Conservation (phyloP, 2,329 filamentous ascomycete species). For the Cadophora sp. region DNA sequence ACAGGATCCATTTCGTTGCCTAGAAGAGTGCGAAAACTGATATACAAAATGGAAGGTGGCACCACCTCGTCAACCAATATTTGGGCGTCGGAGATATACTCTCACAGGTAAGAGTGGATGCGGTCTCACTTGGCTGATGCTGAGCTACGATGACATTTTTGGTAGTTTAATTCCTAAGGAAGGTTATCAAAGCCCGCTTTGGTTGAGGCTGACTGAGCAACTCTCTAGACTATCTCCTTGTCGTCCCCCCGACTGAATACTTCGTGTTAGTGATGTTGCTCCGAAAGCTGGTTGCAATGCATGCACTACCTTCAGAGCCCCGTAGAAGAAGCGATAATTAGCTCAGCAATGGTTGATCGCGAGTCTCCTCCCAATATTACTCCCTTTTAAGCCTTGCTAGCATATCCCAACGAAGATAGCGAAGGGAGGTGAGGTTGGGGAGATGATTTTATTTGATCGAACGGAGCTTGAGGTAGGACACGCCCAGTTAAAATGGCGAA, state of each 20-base stretch:
- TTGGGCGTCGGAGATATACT: too few species aligned
- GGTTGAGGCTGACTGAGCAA: too few species aligned
- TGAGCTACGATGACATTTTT: too few species aligned
- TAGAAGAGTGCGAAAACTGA: conserved; percentile 24
- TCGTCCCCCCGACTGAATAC: conserved; percentile 6
- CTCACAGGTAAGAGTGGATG: too few species aligned
- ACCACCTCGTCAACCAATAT: conserved; percentile 3
- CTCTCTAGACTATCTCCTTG: too few species aligned
- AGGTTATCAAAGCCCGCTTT: too few species aligned
- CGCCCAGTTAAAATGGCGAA: not conserved
- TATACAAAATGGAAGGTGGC: conserved; percentile 28
- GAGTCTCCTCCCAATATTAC: too few species aligned
- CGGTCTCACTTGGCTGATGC: too few species aligned
- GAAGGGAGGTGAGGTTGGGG: conserved; percentile 15
- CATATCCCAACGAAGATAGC: conserved; percentile 29
- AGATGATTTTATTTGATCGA: conserved; percentile 14
- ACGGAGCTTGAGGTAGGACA: not conserved
- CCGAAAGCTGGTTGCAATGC: conserved; percentile 25
- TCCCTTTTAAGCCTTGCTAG: conserved; percentile 21
- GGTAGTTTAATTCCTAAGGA: too few species aligned
- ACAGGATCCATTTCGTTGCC: conserved; percentile 29
- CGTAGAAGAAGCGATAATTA: too few species aligned
- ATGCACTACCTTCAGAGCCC: conserved; percentile 19
- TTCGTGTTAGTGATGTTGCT: not conserved
- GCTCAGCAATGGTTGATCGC: too few species aligned